Percentiles rank a stretch among this genome's conserved stretches.
Conservation (phyloP, 345 rosid genomes). For the Melastoma malabathricum region DNA sequence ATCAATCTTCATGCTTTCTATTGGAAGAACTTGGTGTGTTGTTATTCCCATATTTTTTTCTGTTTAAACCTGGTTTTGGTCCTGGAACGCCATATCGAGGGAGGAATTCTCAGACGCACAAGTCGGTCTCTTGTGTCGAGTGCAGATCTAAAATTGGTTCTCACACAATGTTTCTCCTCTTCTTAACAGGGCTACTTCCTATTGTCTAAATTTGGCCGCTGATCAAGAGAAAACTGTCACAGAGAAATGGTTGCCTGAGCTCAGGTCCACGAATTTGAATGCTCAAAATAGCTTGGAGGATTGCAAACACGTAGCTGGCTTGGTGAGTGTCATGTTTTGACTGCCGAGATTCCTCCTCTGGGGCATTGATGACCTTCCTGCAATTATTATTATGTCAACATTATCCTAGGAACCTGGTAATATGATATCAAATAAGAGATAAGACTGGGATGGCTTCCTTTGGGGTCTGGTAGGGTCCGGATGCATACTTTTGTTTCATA, state of each 20-base stretch:
- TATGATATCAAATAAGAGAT: no score
- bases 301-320: conserved; percentile 62
- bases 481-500: neutral
- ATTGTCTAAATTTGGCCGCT: conserved; percentile 63
- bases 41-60: no score
- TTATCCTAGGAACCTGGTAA: no score
- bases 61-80: no score
- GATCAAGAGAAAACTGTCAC: conserved; percentile 68
- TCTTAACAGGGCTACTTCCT: conserved; percentile 54
- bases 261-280: conserved; percentile 47
- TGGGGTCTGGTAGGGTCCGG: neutral
- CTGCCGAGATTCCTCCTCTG: neutral
- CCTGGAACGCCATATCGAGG: no score
- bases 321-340: conserved; percentile 39
- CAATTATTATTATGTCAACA: no score
- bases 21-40: neutral
- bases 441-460: neutral
- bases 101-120: no score
- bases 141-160: neutral
- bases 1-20: neutral
- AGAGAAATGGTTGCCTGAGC: conserved; percentile 87
- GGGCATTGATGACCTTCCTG: neutral
- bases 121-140: neutral
- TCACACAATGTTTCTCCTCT: conserved; percentile 4
- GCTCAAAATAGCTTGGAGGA: conserved; percentile 64